These are phyloP conservation scores for Raphanus raphanistrum DNA, from an alignment of 345 rosid genomes.

Conservation along the genomic window DNA sequence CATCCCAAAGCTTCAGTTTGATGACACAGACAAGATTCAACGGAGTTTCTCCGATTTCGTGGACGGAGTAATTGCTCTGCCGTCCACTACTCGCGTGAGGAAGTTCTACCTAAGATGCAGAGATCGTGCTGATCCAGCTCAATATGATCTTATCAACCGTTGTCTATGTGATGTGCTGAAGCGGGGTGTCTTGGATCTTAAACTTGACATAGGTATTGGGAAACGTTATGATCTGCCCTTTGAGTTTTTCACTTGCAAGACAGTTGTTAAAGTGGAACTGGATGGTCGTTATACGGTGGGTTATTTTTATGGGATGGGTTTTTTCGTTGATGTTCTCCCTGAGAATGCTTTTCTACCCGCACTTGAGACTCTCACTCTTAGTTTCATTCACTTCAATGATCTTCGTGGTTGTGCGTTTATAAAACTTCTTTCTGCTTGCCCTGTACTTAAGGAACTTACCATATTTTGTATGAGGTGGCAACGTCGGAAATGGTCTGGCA, in stretches of 20 bases:
- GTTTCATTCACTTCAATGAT: not conserved
- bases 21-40: not conserved
- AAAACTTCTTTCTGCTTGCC: constrained; percentile 10
- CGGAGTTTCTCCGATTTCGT: not conserved
- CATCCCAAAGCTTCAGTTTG: not conserved
- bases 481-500: not conserved
- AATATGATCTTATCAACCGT: not conserved
- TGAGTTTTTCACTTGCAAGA: not conserved
- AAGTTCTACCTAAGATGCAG: not conserved
- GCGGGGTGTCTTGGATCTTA: not conserved
- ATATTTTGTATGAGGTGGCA: not conserved
- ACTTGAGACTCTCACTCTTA: not conserved
- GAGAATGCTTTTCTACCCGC: not conserved
- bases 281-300: not conserved
- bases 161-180: not conserved
- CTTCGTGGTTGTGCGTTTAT: constrained; percentile 1
- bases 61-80: not conserved
- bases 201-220: not conserved
- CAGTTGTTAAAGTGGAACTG: not conserved
- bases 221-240: not conserved
- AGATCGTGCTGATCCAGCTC: not conserved
- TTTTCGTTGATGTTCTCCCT: not conserved
- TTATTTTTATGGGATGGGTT: not conserved
- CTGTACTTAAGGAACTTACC: not conserved
- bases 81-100: not conserved